A percentile compares a stretch with the other conserved stretches of the same genome.
Conservation (phyloP, 2,329 filamentous ascomycete species). For the Aspergillus brunneoviolaceus region DNA sequence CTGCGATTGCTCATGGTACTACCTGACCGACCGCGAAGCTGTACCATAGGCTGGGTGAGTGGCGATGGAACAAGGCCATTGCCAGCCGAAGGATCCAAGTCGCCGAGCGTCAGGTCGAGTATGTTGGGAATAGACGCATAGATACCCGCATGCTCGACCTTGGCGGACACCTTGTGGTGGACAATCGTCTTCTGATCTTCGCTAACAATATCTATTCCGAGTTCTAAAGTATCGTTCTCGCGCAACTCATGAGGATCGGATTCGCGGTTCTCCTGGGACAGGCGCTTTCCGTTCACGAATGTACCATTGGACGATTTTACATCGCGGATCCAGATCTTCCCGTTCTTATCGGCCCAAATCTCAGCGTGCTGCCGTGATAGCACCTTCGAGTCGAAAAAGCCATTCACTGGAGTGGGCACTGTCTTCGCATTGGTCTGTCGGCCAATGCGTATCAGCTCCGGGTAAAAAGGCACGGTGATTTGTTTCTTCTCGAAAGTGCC, state of each 20-base stretch:
- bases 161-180: slow-evolving; percentile 96
- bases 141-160: slow-evolving; percentile 91
- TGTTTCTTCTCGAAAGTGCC: slow-evolving; percentile 97
- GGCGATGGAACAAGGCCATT: slow-evolving; percentile 69
- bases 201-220: slow-evolving; percentile 97
- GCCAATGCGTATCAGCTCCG: slow-evolving; percentile 92
- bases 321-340: slow-evolving; percentile 93
- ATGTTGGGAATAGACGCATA: slow-evolving; percentile 70
- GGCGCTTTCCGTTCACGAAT: slow-evolving; percentile 87
- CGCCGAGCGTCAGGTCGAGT: slow-evolving; percentile 86
- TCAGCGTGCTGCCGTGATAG: slow-evolving; percentile 94
- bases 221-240: slow-evolving; percentile 85
- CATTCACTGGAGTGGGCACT: slow-evolving; percentile 83
- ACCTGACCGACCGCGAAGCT: slow-evolving; percentile 68
- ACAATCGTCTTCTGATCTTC: slow-evolving; percentile 98
- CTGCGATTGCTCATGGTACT: slow-evolving; percentile 65
- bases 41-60: slow-evolving; percentile 62
- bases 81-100: slow-evolving; percentile 76
- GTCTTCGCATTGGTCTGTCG: slow-evolving; percentile 98
- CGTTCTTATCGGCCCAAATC: slow-evolving; percentile 80
- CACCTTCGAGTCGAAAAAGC: slow-evolving; percentile 97
- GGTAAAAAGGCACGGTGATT: slow-evolving; percentile 86
- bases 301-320: slow-evolving; percentile 99
- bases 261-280: slow-evolving; percentile 93
- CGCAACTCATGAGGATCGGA: slow-evolving; percentile 93